Conservation (phyloP, 164 flowering plant genomes). For the Nymphaea colorata region DNA sequence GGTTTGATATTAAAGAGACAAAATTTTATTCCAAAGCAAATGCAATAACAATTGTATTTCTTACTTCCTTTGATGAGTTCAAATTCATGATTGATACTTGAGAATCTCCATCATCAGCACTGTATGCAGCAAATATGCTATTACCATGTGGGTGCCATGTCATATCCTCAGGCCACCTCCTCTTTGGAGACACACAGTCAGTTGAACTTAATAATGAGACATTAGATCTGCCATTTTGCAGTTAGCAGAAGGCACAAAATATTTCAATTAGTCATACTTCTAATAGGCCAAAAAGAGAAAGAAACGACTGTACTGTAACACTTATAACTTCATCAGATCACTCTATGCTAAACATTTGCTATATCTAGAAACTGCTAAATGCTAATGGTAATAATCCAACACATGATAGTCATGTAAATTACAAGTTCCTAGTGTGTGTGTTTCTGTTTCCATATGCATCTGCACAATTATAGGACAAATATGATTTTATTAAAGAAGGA, state of each 20-base stretch:
- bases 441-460: too few species aligned
- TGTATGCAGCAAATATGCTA: conserved; percentile 49
- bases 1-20: background rate
- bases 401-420: background rate
- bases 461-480: background rate
- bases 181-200: conserved; percentile 58
- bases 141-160: conserved; percentile 92
- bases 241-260: too few species aligned
- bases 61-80: conserved; percentile 46
- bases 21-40: too few species aligned
- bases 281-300: background rate
- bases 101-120: conserved; percentile 80
- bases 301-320: background rate
- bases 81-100: conserved; percentile 67
- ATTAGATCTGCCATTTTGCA: conserved; percentile 35
- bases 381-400: background rate
- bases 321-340: background rate
- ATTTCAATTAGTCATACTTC: too few species aligned
- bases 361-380: background rate
- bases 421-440: background rate
- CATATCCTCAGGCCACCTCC: conserved; percentile 96
- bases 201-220: conserved; percentile 50
- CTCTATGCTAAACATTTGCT: background rate
- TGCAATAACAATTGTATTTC: background rate
- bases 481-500: too few species aligned